These are phyloP conservation scores for Botrytis aclada DNA, from an alignment of 2,329 filamentous ascomycete genomes.

Conservation along the genomic window DNA sequence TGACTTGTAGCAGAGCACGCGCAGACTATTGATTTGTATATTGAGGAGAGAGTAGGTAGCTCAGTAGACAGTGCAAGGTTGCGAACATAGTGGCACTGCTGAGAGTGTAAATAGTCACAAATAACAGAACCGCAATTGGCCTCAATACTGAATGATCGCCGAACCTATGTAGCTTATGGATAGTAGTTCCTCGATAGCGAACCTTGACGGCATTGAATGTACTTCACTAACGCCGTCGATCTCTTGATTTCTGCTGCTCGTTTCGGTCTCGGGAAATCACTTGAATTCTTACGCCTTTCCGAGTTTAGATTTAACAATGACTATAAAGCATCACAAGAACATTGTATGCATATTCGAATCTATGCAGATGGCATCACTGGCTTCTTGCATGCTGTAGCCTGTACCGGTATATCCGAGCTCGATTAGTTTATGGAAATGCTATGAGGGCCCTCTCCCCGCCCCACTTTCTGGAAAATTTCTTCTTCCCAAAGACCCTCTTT, in stretches of 20 bases:
- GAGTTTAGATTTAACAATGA: not conserved
- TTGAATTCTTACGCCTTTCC: not conserved
- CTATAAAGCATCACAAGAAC: not conserved
- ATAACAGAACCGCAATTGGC: not conserved
- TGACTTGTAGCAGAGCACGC: not conserved
- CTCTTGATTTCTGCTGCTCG: not conserved
- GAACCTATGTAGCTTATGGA: not conserved
- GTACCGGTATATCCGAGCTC: not conserved
- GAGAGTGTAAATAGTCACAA: not conserved
- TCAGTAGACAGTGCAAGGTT: not conserved
- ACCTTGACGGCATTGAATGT: not conserved
- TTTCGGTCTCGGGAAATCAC: not conserved
- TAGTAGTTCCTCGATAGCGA: not conserved
- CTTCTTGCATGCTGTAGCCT: not conserved
- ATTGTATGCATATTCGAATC: not conserved
- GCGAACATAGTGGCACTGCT: not conserved
- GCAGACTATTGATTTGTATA: not conserved
- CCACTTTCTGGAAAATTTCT: not conserved
- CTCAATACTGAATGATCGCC: not conserved
- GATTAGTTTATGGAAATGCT: not conserved
- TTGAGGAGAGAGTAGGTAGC: not conserved
- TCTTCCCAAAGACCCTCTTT: not conserved
- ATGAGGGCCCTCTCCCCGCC: not conserved
- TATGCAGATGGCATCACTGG: not conserved
- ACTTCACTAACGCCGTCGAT: not conserved